phyloP scores from a whole-genome alignment of 441 rosid species.

The Corymbia citriodora region DNA sequence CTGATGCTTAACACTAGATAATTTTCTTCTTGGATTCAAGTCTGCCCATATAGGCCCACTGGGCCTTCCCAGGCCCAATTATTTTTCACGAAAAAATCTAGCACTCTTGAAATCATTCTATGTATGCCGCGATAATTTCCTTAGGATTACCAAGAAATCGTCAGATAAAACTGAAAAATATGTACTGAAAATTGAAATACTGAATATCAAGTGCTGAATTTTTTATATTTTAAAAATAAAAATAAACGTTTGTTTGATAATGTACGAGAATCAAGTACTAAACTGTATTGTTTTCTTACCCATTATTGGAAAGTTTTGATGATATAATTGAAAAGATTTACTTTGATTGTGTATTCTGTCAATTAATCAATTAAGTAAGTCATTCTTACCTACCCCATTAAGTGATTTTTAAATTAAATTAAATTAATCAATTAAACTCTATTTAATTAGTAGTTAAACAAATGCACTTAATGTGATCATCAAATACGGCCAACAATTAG shows the following conservation, averaged over 20 bases:
- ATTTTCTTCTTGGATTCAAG: not conserved
- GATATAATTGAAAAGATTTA: not conserved
- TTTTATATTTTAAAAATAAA: not conserved
- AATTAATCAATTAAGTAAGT: not conserved
- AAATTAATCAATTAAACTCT: not conserved
- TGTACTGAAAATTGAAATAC: not conserved
- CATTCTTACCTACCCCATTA: not conserved
- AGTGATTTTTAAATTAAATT: not conserved
- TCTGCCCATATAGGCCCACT: not conserved
- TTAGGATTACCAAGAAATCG: not conserved
- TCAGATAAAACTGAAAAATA: not conserved
- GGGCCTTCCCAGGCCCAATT: not conserved
- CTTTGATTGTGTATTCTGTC: not conserved
- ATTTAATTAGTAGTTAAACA: not conserved
- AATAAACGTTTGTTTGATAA: not conserved
- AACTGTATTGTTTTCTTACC: not conserved
- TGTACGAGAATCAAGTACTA: not conserved
- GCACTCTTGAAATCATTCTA: not conserved
- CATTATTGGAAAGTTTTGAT: not conserved
- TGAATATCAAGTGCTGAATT: not conserved
- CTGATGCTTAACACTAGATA: not conserved
- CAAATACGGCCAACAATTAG: not conserved
- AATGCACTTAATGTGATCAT: not conserved
- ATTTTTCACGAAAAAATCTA: not conserved
- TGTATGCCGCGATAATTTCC: not conserved